Percentiles rank a stretch among this genome's conserved stretches.
Conservation (phyloP, 75 land plant genomes). For the Gnetum montanum region DNA sequence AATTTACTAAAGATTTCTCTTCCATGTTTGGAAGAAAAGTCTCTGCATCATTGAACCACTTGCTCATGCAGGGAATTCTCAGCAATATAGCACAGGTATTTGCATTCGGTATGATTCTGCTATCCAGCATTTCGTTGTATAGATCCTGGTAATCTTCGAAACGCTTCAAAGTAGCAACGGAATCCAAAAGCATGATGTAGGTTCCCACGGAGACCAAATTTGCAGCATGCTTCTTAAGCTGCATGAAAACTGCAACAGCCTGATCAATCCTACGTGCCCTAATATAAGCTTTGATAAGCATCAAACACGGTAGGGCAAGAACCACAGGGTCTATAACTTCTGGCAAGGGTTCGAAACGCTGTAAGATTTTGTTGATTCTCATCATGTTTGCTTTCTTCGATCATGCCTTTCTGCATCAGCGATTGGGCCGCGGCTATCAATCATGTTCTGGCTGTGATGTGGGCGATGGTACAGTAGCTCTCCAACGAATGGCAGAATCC, state of each 20-base stretch:
- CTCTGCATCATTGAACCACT: background rate
- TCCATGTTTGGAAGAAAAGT: slow-evolving; percentile 1
- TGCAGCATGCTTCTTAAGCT: slow-evolving; percentile 21
- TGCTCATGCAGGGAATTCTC: background rate
- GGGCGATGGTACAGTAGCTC: slow-evolving; percentile 35
- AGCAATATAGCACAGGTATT: background rate
- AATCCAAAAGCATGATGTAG: slow-evolving; percentile 24
- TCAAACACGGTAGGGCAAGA: slow-evolving; percentile 60
- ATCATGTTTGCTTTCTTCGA: slow-evolving; percentile 1
- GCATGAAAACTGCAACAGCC: slow-evolving; percentile 15
- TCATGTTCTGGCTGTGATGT: slow-evolving; percentile 39
- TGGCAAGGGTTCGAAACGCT: slow-evolving; percentile 24
- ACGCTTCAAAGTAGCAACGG: slow-evolving; percentile 15
- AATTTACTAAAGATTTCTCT: background rate
- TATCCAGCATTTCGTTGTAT: slow-evolving; percentile 21
- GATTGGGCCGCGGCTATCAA: slow-evolving; percentile 11
- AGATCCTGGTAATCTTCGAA: slow-evolving; percentile 12
- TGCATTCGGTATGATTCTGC: slow-evolving; percentile 2
- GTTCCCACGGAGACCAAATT: slow-evolving; percentile 10
- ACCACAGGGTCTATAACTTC: slow-evolving; percentile 26
- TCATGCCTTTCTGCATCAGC: slow-evolving; percentile 19
- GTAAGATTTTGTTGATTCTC: too few species aligned
- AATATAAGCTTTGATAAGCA: slow-evolving; percentile 27
- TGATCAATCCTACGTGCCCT: slow-evolving; percentile 23
- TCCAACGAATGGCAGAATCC: slow-evolving; percentile 23